Evolutionary conservation across 2,329 filamentous ascomycete genomes (phyloP).

Genomic region (Colletotrichum plurivorum): DNA sequence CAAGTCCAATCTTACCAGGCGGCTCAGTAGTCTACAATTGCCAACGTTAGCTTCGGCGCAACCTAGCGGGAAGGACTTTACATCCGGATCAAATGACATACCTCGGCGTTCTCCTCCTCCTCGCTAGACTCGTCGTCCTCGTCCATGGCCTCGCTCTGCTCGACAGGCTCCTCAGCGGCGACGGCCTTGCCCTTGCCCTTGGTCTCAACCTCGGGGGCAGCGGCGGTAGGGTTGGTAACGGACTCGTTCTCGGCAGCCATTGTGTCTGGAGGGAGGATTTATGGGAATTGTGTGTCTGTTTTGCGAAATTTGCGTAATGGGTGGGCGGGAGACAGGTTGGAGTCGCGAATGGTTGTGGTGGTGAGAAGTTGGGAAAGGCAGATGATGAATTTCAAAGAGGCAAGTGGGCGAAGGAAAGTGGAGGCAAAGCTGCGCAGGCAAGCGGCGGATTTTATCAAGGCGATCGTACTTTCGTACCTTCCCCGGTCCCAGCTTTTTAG

Average conservation of each 20-base stretch:
- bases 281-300: conserved; percentile 39
- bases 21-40: conserved; percentile 44
- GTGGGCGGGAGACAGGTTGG: conserved; percentile 7
- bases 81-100: conserved; percentile 53
- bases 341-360: conserved; percentile 10
- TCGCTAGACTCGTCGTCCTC: conserved; percentile 83
- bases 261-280: conserved; percentile 43
- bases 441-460: conserved; percentile 36
- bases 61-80: neutral
- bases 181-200: conserved; percentile 93
- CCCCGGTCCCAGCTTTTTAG: conserved; percentile 36
- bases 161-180: conserved; percentile 63
- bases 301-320: neutral
- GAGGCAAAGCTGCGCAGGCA: conserved; percentile 32
- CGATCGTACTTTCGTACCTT: conserved; percentile 35
- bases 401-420: conserved; percentile 30
- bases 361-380: conserved; percentile 3
- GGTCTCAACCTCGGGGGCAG: conserved; percentile 63
- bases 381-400: conserved; percentile 17
- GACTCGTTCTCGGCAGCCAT: conserved; percentile 67
- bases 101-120: conserved; percentile 72
- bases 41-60: conserved; percentile 31
- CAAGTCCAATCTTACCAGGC: conserved; percentile 41
- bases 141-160: conserved; percentile 77
- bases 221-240: conserved; percentile 60